These are phyloP conservation scores for Agapanthus africanus DNA, from an alignment of 106 monocot genomes.

Conservation along the genomic window DNA sequence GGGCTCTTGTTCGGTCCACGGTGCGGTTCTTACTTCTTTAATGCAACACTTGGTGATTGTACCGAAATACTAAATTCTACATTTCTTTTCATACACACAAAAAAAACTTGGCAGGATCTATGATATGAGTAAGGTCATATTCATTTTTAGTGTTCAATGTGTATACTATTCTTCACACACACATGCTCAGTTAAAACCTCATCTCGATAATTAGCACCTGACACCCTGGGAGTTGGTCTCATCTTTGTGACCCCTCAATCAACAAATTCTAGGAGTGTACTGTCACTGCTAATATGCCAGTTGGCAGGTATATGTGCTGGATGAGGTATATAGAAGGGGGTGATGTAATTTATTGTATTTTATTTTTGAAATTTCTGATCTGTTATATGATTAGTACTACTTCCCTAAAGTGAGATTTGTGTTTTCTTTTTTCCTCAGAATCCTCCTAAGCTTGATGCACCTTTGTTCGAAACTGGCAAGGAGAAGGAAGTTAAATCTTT, in stretches of 20 bases:
- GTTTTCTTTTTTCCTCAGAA: conserved; percentile 25
- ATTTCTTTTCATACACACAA: neutral
- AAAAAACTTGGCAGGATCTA: too few species aligned
- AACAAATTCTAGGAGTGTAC: too few species aligned
- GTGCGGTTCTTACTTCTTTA: conserved; percentile 35
- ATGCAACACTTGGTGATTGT: too few species aligned
- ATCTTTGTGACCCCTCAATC: too few species aligned
- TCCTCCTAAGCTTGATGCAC: conserved; percentile 61
- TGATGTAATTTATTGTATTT: neutral
- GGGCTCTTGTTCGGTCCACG: conserved; percentile 80
- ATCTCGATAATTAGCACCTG: neutral
- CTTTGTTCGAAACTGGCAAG: conserved; percentile 24
- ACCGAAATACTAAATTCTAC: neutral
- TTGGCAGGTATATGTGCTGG: too few species aligned
- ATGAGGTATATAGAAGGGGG: neutral
- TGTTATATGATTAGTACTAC: too few species aligned
- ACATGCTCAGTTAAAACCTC: neutral
- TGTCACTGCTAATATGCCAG: too few species aligned
- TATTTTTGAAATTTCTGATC: neutral
- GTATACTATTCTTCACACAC: too few species aligned
- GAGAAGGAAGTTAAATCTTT: conserved; percentile 21
- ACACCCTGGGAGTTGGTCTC: too few species aligned
- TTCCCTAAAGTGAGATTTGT: neutral
- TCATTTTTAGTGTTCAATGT: too few species aligned
- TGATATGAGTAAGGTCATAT: too few species aligned